Percentiles rank a stretch among this genome's conserved stretches.
Conservation (phyloP, 2,329 filamentous ascomycete genomes). For the Mycocentrospora acerina region DNA sequence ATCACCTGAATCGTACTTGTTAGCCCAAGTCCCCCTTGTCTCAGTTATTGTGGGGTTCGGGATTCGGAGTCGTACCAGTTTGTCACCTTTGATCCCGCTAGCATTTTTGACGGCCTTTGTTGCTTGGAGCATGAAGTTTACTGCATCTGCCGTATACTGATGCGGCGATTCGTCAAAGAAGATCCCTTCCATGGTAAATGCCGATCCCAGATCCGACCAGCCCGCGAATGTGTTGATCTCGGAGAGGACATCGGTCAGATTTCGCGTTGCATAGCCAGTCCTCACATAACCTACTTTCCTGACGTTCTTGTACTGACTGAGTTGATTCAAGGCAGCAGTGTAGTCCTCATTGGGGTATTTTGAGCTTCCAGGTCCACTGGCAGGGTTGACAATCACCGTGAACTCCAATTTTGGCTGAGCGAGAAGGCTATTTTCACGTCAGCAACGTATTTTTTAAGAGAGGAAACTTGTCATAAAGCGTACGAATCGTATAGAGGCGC, state of each 20-base stretch:
- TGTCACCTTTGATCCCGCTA: neutral
- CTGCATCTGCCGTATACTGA: neutral
- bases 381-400: constrained; percentile 1
- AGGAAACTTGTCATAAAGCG: too few species aligned
- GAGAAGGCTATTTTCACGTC: neutral
- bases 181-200: constrained; percentile 2
- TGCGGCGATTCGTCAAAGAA: constrained; percentile 5
- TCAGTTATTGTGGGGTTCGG: neutral
- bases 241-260: constrained; percentile 1
- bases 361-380: constrained; percentile 1
- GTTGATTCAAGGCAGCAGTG: neutral
- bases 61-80: constrained; percentile 1
- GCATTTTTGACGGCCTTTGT: constrained; percentile 1
- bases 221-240: constrained; percentile 1
- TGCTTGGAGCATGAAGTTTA: neutral
- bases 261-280: constrained; percentile 1
- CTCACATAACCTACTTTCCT: constrained; percentile 1
- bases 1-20: constrained; percentile 1
- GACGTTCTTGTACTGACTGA: neutral
- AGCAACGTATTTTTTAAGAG: too few species aligned
- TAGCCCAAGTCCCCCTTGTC: neutral
- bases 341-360: constrained; percentile 1
- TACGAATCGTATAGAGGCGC: constrained; percentile 1
- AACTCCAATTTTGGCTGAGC: neutral
- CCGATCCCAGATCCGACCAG: neutral